Conservation (phyloP, 2,329 filamentous ascomycete genomes). For the Penicillium carneum region DNA sequence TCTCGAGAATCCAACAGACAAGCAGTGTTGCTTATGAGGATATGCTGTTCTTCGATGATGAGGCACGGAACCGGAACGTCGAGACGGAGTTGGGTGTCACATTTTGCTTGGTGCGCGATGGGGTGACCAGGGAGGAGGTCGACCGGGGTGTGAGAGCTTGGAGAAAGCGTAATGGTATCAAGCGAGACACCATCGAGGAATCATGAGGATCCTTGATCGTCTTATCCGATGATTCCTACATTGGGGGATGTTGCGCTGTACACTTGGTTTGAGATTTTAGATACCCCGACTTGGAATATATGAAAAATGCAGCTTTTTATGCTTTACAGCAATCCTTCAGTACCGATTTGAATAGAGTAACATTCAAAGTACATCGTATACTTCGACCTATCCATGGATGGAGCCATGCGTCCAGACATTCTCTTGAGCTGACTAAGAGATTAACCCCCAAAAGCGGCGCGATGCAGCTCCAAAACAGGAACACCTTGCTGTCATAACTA, state of each 20-base stretch:
- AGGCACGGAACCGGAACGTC: conserved; percentile 84
- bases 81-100: conserved; percentile 75
- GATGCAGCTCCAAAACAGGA: conserved; percentile 1
- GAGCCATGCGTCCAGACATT: neutral
- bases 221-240: neutral
- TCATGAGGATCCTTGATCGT: neutral
- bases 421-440: conserved; percentile 7
- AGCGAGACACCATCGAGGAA: conserved; percentile 26
- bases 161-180: conserved; percentile 72
- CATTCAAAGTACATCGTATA: neutral
- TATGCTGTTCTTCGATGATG: conserved; percentile 96
- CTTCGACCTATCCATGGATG: neutral
- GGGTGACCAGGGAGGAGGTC: conserved; percentile 77
- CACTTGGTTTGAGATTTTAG: neutral
- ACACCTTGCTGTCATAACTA: neutral
- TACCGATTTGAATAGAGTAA: neutral
- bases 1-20: conserved; percentile 73
- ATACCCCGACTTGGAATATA: conserved; percentile 5
- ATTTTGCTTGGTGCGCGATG: conserved; percentile 82
- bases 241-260: neutral
- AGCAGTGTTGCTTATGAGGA: conserved; percentile 77
- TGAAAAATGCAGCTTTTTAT: neutral
- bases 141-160: conserved; percentile 81
- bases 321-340: neutral
- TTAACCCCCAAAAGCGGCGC: neutral